A percentile compares a stretch with the other conserved stretches of the same genome.
phyloP scores from a whole-genome alignment of 345 rosid genomes.

The Hirschfeldia incana region DNA sequence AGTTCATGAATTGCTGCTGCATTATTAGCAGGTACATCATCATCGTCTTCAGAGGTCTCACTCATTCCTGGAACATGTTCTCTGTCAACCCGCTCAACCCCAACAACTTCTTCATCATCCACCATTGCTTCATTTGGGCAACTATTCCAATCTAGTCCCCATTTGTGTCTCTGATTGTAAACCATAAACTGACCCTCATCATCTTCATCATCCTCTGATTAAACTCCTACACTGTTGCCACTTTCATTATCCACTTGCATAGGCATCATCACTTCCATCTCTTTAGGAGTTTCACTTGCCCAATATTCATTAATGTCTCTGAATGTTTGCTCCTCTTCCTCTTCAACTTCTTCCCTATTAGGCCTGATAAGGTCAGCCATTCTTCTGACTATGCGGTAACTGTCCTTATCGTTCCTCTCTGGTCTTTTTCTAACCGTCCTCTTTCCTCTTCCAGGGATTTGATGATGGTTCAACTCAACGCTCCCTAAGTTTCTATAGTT shows the following conservation, averaged over 20 bases:
- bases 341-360: constrained; percentile 27
- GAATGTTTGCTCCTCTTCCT: constrained; percentile 33
- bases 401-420: constrained; percentile 49
- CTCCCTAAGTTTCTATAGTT: constrained; percentile 48
- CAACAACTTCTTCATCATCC: constrained; percentile 43
- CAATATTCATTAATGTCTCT: constrained; percentile 38
- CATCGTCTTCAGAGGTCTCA: constrained; percentile 48
- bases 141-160: constrained; percentile 52
- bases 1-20: constrained; percentile 61
- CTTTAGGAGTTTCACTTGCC: constrained; percentile 32
- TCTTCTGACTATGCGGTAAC: constrained; percentile 23
- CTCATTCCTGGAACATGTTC: constrained; percentile 52
- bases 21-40: too few species aligned
- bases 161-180: constrained; percentile 50
- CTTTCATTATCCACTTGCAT: constrained; percentile 58
- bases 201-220: constrained; percentile 48
- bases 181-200: constrained; percentile 50
- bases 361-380: constrained; percentile 32
- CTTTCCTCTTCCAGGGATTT: constrained; percentile 65
- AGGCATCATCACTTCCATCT: constrained; percentile 28
- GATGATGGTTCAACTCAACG: constrained; percentile 49
- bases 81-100: constrained; percentile 38
- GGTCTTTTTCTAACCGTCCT: constrained; percentile 83
- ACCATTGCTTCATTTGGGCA: constrained; percentile 54
- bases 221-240: constrained; percentile 62